These are phyloP conservation scores for Thielaviopsis euricoi DNA, from an alignment of 2,329 filamentous ascomycete species.

Conservation along the genomic window DNA sequence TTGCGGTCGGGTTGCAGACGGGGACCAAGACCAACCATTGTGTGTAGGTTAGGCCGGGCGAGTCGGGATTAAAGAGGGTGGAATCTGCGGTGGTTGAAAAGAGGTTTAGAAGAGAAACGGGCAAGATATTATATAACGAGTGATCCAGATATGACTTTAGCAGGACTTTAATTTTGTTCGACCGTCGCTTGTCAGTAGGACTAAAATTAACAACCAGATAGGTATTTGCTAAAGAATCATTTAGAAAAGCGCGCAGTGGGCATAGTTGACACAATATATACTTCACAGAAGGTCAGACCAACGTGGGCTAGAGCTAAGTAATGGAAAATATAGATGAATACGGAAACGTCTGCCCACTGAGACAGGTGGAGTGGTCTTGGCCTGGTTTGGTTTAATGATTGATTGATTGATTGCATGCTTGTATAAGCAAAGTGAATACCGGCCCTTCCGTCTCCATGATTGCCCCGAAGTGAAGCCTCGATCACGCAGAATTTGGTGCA, in stretches of 20 bases:
- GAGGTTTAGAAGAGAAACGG: not conserved
- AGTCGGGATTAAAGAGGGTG: not conserved
- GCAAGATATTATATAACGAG: not conserved
- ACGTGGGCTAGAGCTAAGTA: not conserved
- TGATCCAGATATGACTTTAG: not conserved
- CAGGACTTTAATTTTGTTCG: not conserved
- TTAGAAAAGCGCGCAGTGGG: not conserved
- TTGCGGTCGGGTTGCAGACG: conserved; percentile 38
- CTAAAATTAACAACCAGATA: not conserved
- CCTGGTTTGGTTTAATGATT: not conserved
- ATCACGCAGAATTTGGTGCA: not conserved
- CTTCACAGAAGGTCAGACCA: not conserved
- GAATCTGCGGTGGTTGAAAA: not conserved
- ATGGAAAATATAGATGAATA: no score
- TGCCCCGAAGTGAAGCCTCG: not conserved
- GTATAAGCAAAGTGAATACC: not conserved
- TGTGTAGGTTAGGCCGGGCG: conserved; percentile 15
- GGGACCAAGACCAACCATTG: conserved; percentile 35
- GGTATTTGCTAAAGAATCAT: not conserved
- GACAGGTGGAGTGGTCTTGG: not conserved
- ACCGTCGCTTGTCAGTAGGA: not conserved
- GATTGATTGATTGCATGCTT: not conserved
- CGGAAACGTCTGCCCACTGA: not conserved
- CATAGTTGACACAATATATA: not conserved
- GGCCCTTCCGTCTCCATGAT: not conserved